Conservation (phyloP, 805 yeast genomes). For the Kockiozyma suomiensis region DNA sequence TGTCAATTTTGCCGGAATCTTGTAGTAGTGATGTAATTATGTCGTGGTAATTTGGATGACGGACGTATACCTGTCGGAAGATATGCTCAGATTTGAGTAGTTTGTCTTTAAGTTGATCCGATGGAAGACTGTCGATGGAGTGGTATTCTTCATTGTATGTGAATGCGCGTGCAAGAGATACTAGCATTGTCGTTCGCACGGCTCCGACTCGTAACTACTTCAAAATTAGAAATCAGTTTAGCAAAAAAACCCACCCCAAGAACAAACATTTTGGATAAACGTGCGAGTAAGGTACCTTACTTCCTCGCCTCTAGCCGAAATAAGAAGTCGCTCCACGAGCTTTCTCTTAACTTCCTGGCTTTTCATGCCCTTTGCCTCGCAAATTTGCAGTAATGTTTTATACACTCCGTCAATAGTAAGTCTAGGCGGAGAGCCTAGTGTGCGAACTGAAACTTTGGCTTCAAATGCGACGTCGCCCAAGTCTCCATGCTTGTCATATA, state of each 20-base stretch:
- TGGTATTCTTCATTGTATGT: neutral
- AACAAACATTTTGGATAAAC: constrained; percentile 30
- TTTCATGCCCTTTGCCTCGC: constrained; percentile 30
- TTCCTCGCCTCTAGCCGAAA: constrained; percentile 34
- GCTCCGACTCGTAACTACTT: constrained; percentile 34
- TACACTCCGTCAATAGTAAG: constrained; percentile 31
- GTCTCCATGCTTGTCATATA: constrained; percentile 35
- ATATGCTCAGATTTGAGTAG: constrained; percentile 29
- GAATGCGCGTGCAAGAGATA: constrained; percentile 36
- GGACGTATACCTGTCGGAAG: constrained; percentile 34
- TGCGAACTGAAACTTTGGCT: constrained; percentile 33
- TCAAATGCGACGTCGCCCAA: constrained; percentile 38
- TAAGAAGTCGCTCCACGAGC: constrained; percentile 30
- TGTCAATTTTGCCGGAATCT: neutral
- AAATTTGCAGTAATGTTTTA: constrained; percentile 32
- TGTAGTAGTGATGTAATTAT: constrained; percentile 18
- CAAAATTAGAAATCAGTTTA: neutral
- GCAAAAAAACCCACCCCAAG: too few species aligned
- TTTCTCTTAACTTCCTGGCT: constrained; percentile 33
- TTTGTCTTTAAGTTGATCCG: neutral
- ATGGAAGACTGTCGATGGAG: neutral
- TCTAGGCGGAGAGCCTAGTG: constrained; percentile 31
- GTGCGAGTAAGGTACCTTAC: constrained; percentile 36
- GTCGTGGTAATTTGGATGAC: constrained; percentile 35
- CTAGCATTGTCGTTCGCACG: constrained; percentile 34